Evolutionary conservation across 257 asterid genomes (phyloP).

Genomic region (Salvia rosmarinus): DNA sequence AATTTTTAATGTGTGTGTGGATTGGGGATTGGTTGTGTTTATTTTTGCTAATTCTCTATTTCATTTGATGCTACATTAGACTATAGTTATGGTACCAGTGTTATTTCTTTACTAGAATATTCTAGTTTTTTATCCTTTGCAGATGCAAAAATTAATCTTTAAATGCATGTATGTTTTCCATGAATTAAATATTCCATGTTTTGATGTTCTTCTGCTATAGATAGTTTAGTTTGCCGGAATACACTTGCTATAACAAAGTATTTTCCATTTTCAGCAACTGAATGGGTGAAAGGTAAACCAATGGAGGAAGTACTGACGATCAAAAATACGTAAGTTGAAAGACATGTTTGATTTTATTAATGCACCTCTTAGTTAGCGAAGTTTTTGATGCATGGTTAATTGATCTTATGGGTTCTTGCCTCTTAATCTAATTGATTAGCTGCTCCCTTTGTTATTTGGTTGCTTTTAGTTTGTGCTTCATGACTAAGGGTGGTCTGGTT

Average conservation of each 20-base stretch:
- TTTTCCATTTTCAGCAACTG: constrained; percentile 66
- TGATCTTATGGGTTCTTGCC: not conserved
- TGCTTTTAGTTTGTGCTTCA: constrained; percentile 7
- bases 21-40: not conserved
- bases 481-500: not conserved
- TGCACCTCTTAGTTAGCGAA: not conserved
- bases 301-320: constrained; percentile 85
- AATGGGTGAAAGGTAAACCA: constrained; percentile 90
- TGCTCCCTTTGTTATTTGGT: not conserved
- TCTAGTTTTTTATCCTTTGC: not conserved
- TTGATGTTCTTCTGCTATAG: not conserved
- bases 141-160: constrained; percentile 9
- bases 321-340: constrained; percentile 74
- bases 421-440: not conserved
- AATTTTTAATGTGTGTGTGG: not conserved
- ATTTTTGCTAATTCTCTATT: not conserved
- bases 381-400: not conserved
- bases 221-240: not conserved
- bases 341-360: not conserved
- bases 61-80: constrained; percentile 16
- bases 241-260: not conserved
- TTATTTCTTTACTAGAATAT: not conserved
- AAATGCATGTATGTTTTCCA: not conserved
- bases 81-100: not conserved
- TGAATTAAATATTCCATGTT: not conserved